Percentiles rank a stretch among this genome's conserved stretches.
Evolutionary conservation across 202 grass and related monocot genomes (phyloP).

Genomic region (Alloteropsis angusta): DNA sequence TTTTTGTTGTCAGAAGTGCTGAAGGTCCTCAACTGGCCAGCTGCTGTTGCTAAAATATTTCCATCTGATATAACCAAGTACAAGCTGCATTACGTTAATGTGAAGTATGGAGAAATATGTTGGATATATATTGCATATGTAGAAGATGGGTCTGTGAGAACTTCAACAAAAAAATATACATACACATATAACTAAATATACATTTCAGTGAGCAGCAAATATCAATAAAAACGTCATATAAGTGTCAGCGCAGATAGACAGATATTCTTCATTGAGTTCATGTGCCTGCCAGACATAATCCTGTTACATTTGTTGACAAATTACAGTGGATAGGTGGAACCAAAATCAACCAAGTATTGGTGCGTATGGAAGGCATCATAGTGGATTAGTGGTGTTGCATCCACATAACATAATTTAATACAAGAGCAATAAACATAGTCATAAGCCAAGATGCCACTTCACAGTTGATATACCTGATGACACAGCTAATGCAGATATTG

Average conservation of each 20-base stretch:
- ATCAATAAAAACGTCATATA: not conserved
- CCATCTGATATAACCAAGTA: slow-evolving; percentile 57
- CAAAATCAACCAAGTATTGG: not conserved
- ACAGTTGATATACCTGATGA: slow-evolving; percentile 66
- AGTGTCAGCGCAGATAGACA: not conserved
- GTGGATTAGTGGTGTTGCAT: not conserved
- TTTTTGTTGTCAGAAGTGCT: slow-evolving; percentile 71
- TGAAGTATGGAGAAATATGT: not conserved
- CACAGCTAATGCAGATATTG: slow-evolving; percentile 73
- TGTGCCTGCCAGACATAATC: not conserved
- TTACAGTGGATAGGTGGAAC: not conserved
- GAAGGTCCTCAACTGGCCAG: slow-evolving; percentile 81
- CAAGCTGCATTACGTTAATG: slow-evolving; percentile 14
- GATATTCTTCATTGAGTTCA: slow-evolving; percentile 9
- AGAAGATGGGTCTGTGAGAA: not conserved
- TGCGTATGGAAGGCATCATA: not conserved
- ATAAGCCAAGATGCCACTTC: not conserved
- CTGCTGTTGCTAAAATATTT: slow-evolving; percentile 76
- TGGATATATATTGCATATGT: not conserved
- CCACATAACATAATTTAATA: not conserved
- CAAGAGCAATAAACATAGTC: not conserved
- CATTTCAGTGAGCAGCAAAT: not conserved
- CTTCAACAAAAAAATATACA: not conserved
- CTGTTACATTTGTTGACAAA: not conserved
- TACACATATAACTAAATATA: not conserved